A percentile compares a stretch with the other conserved stretches of the same genome.
These are phyloP conservation scores for Aspergillus ustus DNA, from an alignment of 2,329 filamentous ascomycete species.

Conservation along the genomic window DNA sequence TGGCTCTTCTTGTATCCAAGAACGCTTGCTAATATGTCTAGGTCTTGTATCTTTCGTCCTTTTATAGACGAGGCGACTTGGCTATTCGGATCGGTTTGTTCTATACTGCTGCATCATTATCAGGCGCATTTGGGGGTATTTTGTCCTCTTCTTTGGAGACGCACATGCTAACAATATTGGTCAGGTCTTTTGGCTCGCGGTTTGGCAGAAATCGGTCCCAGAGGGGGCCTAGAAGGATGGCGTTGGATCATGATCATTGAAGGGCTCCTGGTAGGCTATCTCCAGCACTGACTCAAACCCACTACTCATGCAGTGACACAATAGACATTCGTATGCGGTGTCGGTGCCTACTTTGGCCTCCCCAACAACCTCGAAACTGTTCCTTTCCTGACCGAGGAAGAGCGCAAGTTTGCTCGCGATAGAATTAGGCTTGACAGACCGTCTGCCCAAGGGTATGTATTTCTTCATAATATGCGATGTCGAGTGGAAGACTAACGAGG, in stretches of 20 bases:
- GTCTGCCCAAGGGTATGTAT: constrained; percentile 31
- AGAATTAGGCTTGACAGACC: constrained; percentile 50
- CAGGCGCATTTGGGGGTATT: constrained; percentile 65
- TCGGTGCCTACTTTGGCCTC: constrained; percentile 57
- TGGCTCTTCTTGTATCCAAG: not conserved
- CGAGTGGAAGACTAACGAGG: not conserved
- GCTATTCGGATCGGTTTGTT: constrained; percentile 69
- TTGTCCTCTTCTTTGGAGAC: not conserved
- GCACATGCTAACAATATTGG: not conserved
- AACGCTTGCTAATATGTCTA: constrained; percentile 28
- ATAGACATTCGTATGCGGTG: constrained; percentile 60
- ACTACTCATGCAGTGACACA: constrained; percentile 6
- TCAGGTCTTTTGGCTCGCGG: constrained; percentile 63
- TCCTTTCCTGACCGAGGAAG: constrained; percentile 57
- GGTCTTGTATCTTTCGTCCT: constrained; percentile 67
- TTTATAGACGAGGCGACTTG: constrained; percentile 65
- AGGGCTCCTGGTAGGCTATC: constrained; percentile 45
- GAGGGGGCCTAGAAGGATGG: constrained; percentile 61
- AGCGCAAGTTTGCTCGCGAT: constrained; percentile 55
- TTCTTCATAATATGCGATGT: not conserved
- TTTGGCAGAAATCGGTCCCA: constrained; percentile 62
- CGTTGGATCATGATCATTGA: constrained; percentile 68
- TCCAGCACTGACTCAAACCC: not conserved
- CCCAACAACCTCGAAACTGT: constrained; percentile 62
- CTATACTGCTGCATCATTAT: constrained; percentile 69